phyloP scores from a whole-genome alignment of 371 early-diverging fungal genomes.

The Chytridium lagenaria region DNA sequence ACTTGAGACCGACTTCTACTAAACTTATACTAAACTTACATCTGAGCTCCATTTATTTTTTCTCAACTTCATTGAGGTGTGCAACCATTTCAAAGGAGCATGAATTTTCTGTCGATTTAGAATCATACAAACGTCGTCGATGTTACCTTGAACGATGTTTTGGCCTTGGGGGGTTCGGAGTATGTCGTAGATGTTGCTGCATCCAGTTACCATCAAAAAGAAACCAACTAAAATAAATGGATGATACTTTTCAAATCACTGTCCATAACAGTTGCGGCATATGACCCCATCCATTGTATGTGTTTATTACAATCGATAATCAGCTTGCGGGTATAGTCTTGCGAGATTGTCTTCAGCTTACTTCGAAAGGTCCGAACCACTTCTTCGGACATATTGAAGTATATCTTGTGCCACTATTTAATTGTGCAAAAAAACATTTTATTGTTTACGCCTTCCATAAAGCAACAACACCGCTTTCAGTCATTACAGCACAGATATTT shows the following conservation, averaged over 20 bases:
- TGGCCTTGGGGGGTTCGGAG: background rate
- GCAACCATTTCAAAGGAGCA: background rate
- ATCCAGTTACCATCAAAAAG: background rate
- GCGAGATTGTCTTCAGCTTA: background rate
- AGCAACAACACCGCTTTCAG: slow-evolving; percentile 63
- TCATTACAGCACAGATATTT: slow-evolving; percentile 74
- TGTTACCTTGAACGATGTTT: background rate
- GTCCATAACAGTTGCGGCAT: background rate
- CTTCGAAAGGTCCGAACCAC: background rate
- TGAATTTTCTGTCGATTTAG: background rate
- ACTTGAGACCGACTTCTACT: background rate
- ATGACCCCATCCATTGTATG: background rate
- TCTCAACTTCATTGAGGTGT: background rate
- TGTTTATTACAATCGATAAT: slow-evolving; percentile 1
- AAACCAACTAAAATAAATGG: background rate
- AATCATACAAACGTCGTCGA: background rate
- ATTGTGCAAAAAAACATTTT: too few relatives aligned
- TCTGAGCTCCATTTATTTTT: background rate
- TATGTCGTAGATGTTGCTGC: background rate
- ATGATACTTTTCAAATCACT: background rate
- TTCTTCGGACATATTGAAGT: too few relatives aligned
- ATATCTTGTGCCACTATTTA: too few relatives aligned
- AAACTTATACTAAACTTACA: too few relatives aligned
- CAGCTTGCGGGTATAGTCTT: slow-evolving; percentile 16
- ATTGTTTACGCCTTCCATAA: slow-evolving; percentile 34